Evolutionary conservation across 2,329 filamentous ascomycete genomes (phyloP).

Genomic region (Pseudogymnoascus sp.): DNA sequence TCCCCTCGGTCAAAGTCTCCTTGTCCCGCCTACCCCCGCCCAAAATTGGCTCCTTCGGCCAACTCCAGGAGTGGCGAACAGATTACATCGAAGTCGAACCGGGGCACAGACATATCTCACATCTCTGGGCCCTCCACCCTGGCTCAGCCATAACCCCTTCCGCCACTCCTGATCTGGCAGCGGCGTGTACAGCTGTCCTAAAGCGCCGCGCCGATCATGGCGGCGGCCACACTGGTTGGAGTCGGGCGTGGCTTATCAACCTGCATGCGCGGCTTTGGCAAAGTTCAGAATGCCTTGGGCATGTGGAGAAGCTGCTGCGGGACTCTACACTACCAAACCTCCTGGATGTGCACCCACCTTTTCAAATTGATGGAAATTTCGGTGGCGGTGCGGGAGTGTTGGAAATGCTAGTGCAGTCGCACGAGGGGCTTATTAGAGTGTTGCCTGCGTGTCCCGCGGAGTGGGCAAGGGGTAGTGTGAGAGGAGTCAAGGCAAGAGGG

Average conservation of each 20-base stretch:
- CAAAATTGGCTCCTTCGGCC: constrained; percentile 25
- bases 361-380: constrained; percentile 44
- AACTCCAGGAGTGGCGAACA: constrained; percentile 35
- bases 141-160: constrained; percentile 31
- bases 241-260: constrained; percentile 38
- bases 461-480: constrained; percentile 30
- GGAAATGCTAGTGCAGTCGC: constrained; percentile 36
- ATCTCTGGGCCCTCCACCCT: constrained; percentile 36
- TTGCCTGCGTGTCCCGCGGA: constrained; percentile 31
- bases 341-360: constrained; percentile 37
- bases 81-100: constrained; percentile 33
- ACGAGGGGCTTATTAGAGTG: constrained; percentile 28
- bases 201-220: constrained; percentile 30
- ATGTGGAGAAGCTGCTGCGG: constrained; percentile 32
- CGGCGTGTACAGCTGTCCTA: constrained; percentile 24
- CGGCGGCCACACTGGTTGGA: constrained; percentile 40
- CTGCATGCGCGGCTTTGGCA: constrained; percentile 36
- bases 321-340: constrained; percentile 37
- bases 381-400: constrained; percentile 38
- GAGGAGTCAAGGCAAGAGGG: constrained; percentile 29
- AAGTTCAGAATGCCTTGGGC: constrained; percentile 28
- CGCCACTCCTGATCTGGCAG: constrained; percentile 26
- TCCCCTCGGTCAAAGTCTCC: constrained; percentile 15
- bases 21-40: constrained; percentile 18
- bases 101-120: constrained; percentile 37